These are phyloP conservation scores for Debaryomyces robertsiae DNA, from an alignment of 1,139 yeast genomes.

Conservation along the genomic window DNA sequence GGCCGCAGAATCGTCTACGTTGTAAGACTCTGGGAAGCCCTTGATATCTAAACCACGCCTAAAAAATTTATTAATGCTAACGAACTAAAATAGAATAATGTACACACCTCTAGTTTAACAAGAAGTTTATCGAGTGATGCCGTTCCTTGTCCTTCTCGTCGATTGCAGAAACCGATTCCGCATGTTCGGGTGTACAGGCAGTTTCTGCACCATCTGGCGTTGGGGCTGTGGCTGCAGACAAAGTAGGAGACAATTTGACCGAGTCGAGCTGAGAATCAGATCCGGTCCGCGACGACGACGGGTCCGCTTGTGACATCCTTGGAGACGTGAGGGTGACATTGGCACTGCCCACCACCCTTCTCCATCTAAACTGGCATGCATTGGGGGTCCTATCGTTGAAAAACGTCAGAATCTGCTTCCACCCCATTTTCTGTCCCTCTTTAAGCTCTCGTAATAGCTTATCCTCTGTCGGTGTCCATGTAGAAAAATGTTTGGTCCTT, in stretches of 20 bases:
- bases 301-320: slow-evolving; percentile 7
- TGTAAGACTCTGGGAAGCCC: too few relatives aligned
- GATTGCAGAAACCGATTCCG: background rate
- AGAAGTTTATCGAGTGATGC: slow-evolving; percentile 31
- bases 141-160: slow-evolving; percentile 23
- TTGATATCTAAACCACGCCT: too few relatives aligned
- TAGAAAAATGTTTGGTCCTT: slow-evolving; percentile 26
- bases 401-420: slow-evolving; percentile 48
- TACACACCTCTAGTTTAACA: slow-evolving; percentile 14
- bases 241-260: background rate
- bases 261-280: slow-evolving; percentile 1
- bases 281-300: slow-evolving; percentile 1
- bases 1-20: too few relatives aligned
- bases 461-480: slow-evolving; percentile 46
- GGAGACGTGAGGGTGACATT: slow-evolving; percentile 9
- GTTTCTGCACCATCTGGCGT: background rate
- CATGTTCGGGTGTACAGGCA: too few relatives aligned
- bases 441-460: slow-evolving; percentile 39
- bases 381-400: slow-evolving; percentile 49
- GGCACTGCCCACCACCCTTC: slow-evolving; percentile 41
- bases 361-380: slow-evolving; percentile 53
- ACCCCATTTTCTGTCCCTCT: slow-evolving; percentile 46
- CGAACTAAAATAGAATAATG: slow-evolving; percentile 4
- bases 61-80: slow-evolving; percentile 1
- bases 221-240: background rate